Conservation (phyloP, 257 asterid genomes). For the Solanum pimpinellifolium region DNA sequence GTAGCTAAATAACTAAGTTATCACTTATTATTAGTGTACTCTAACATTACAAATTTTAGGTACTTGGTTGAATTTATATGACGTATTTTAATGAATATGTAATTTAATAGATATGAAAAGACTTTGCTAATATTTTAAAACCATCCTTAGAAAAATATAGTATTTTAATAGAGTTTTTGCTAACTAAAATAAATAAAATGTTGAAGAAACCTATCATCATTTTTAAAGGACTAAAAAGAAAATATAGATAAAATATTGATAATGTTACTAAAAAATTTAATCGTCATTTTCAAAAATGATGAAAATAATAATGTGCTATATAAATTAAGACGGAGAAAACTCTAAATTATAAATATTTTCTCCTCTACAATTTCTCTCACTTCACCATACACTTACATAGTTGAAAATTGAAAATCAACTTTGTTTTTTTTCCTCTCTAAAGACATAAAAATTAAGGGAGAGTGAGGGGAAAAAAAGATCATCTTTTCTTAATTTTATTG, state of each 20-base stretch:
- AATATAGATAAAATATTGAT: too few species aligned
- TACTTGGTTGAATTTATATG: not conserved
- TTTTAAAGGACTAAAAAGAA: too few species aligned
- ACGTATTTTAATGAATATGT: not conserved
- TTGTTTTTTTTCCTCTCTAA: not conserved
- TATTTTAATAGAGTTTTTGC: not conserved
- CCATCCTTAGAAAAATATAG: too few species aligned
- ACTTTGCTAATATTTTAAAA: not conserved
- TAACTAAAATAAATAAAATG: not conserved
- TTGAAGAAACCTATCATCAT: too few species aligned
- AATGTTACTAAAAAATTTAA: too few species aligned
- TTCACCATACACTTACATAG: not conserved
- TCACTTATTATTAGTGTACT: too few species aligned
- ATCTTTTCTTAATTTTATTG: not conserved
- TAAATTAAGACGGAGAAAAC: not conserved
- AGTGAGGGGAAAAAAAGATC: not conserved
- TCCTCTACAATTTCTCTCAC: not conserved
- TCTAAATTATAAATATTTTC: not conserved
- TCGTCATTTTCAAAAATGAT: not conserved
- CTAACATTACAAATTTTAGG: not conserved
- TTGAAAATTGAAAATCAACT: not conserved
- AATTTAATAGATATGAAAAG: too few species aligned
- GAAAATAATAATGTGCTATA: not conserved
- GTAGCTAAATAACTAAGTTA: not conserved
- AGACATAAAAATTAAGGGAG: not conserved